Base-by-base conservation (phyloP, 73 alveolate genomes). In the Paramecium pentaurelia region DNA sequence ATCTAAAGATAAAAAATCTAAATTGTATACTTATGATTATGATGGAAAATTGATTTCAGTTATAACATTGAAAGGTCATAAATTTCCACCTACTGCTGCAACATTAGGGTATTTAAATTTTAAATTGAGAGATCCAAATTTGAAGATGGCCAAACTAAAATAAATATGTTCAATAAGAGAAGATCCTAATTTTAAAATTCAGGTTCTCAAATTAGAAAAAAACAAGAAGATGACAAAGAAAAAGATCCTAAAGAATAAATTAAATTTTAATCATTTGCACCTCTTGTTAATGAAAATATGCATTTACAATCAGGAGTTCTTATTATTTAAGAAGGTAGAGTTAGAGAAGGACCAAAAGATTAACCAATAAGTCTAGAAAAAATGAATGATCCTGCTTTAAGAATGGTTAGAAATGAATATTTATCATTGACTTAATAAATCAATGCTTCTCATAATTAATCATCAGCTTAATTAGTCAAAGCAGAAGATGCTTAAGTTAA, bases 321-420 rank as follows among this genome's bases (percentile, higher is more conserved):
- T 36, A 47, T 80, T 0, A 25, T 42, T 45, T n/a, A 45, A 14
- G 91, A 80, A 44, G 91, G 75, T n/a, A 22, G 91, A 45, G 58
- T 80, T 2, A 80, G 91, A 44, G 91, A 80, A 80, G 91, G 91
- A 4, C 91, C 91, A 22, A 80, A 44, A 32, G 64, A 30, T 8
- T 6, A 44, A 18, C 36, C 91, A n/a, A 44, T 80, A 6, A 44
- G 49, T 20, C 38, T 80, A 45, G 91, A 80, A 44, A 80, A 80
- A 40, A 42, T 80, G 77, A 44, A 11, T 20, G 58, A 80, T 49
- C 77, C 91, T 45, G 34, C 36, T 80, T 42, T 49, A 80, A 80
- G 91, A 22, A 80, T 80, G 91, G 77, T 42, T 4, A 80, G 91
- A 25, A 80, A 80, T 49, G 91, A 80, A 80, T 80, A 80, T 47